Conservation (phyloP, 2,329 filamentous ascomycete species). For the Anisogramma anomala region DNA sequence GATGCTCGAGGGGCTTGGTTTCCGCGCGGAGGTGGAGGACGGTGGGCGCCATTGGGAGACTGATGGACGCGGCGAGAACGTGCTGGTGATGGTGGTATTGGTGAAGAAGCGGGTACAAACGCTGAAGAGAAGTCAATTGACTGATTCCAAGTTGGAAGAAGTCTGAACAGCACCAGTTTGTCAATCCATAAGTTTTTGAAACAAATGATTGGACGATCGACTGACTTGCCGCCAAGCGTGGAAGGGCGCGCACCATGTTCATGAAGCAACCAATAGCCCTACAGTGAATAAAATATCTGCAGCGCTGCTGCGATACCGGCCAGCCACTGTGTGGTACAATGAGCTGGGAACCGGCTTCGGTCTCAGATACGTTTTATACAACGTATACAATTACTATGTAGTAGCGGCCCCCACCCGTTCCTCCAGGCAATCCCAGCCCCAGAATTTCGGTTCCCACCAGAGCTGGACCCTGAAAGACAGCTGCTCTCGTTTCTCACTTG, state of each 20-base stretch:
- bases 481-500: constrained; percentile 3
- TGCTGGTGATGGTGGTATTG: neutral
- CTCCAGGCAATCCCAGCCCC: constrained; percentile 11
- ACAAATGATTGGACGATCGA: no score
- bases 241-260: neutral
- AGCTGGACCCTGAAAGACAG: constrained; percentile 1
- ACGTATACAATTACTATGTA: no score
- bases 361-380: no score
- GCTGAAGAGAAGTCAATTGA: constrained; percentile 4
- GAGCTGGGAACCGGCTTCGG: neutral
- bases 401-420: constrained; percentile 1
- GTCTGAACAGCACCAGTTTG: neutral
- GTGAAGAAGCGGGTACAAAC: neutral
- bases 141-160: neutral
- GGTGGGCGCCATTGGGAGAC: constrained; percentile 23
- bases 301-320: no score
- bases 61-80: neutral
- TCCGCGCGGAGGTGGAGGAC: constrained; percentile 45
- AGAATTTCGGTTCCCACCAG: constrained; percentile 8
- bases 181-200: neutral
- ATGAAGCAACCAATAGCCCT: constrained; percentile 3
- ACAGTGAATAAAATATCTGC: no score
- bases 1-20: constrained; percentile 47
- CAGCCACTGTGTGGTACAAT: no score
- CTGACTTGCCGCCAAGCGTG: no score